Conservation (phyloP, 2,329 filamentous ascomycete species). For the Cyclaneusma minus region DNA sequence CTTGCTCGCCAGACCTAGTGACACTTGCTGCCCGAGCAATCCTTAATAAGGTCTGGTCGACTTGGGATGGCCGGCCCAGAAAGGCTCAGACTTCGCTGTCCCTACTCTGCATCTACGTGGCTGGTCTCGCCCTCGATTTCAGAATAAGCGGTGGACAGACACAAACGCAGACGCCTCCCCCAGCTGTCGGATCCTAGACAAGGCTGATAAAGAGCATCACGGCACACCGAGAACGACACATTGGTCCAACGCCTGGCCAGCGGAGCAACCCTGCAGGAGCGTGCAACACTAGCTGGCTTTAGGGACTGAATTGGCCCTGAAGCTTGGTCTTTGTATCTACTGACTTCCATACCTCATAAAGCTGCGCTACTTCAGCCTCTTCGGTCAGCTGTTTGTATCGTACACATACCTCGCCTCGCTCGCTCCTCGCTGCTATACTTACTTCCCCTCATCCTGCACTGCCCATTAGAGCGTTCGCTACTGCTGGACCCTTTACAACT, state of each 20-base stretch:
- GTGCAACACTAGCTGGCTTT: conserved; percentile 11
- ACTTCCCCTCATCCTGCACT: conserved; percentile 5
- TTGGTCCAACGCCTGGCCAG: background rate
- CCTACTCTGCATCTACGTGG: too few relatives aligned
- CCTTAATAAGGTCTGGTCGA: too few relatives aligned
- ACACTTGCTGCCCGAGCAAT: too few relatives aligned
- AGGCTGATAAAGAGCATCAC: conserved; percentile 28
- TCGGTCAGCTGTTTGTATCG: conserved; percentile 13
- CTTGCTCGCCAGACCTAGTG: conserved; percentile 2
- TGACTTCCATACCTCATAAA: conserved; percentile 9
- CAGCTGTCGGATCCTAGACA: conserved; percentile 30
- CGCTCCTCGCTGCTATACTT: conserved; percentile 9
- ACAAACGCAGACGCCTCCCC: conserved; percentile 28
- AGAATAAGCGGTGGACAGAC: conserved; percentile 31
- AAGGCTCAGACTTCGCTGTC: too few relatives aligned
- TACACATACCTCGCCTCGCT: conserved; percentile 10
- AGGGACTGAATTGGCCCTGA: conserved; percentile 12
- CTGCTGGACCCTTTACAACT: conserved; percentile 9
- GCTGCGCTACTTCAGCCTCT: conserved; percentile 9
- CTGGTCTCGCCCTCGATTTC: conserved; percentile 23
- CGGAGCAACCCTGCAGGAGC: conserved; percentile 8
- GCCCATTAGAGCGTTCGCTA: conserved; percentile 9
- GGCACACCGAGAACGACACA: conserved; percentile 25
- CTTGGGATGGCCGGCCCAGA: too few relatives aligned
- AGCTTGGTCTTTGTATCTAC: conserved; percentile 10